phyloP scores from a whole-genome alignment of 352 stramenopile species.

The Globisporangium recalcitrans region DNA sequence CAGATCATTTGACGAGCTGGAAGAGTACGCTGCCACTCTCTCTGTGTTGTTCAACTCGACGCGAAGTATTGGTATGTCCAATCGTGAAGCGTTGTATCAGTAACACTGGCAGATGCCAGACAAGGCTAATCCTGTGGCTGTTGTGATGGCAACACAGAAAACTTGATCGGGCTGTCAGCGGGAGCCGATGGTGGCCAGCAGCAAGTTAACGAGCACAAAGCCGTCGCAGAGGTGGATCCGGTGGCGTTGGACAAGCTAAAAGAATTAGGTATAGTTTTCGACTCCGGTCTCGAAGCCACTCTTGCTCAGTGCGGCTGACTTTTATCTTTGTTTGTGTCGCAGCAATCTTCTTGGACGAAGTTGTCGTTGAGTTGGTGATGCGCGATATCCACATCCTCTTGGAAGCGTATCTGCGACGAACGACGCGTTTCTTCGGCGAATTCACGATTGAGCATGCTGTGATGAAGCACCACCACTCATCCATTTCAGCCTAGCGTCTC shows the following conservation, averaged over 20 bases:
- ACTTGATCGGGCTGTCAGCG: slow-evolving; percentile 45
- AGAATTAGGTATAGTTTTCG: slow-evolving; percentile 37
- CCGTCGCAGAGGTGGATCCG: slow-evolving; percentile 20
- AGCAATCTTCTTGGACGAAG: slow-evolving; percentile 75
- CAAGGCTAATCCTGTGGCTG: background rate
- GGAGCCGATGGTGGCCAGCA: slow-evolving; percentile 51
- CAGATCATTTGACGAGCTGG: slow-evolving; percentile 52
- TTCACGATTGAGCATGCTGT: slow-evolving; percentile 52
- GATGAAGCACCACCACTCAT: slow-evolving; percentile 30
- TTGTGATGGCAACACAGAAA: slow-evolving; percentile 26
- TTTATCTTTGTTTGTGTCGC: background rate
- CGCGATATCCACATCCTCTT: slow-evolving; percentile 66
- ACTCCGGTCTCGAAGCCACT: background rate
- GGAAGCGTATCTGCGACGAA: slow-evolving; percentile 52
- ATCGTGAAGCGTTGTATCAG: too few relatives aligned
- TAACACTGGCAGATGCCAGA: too few relatives aligned
- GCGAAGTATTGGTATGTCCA: slow-evolving; percentile 44
- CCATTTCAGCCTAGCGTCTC: slow-evolving; percentile 17
- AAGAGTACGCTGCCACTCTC: slow-evolving; percentile 67
- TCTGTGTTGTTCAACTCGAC: slow-evolving; percentile 74
- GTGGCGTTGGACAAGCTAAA: slow-evolving; percentile 38
- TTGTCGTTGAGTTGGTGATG: slow-evolving; percentile 76
- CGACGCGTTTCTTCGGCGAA: slow-evolving; percentile 55
- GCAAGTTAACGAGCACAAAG: slow-evolving; percentile 41
- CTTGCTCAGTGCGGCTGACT: background rate